Percentiles rank a stretch among this genome's conserved stretches.
These are phyloP conservation scores for Phanerochaete sordida DNA, from an alignment of 768 basidiomycete species.

Conservation along the genomic window DNA sequence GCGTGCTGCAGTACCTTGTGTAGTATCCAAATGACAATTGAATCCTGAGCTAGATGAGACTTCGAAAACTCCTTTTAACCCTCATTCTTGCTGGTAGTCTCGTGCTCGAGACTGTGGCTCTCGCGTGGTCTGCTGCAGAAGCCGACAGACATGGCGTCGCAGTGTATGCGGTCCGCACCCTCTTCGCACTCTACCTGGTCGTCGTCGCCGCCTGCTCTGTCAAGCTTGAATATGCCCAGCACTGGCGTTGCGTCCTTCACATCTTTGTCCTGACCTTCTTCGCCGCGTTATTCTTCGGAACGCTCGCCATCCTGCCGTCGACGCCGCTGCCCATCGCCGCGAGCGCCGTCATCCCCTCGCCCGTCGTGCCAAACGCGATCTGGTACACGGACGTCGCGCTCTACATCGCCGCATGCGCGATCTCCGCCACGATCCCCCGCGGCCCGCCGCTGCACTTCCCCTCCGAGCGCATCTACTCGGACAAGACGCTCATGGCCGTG, in stretches of 20 bases:
- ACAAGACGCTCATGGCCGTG: constrained; percentile 56
- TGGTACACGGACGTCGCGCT: constrained; percentile 54
- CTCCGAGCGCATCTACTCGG: constrained; percentile 67
- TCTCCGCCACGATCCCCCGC: constrained; percentile 53
- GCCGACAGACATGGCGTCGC: constrained; percentile 27
- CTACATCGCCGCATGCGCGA: constrained; percentile 41
- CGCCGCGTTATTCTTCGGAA: constrained; percentile 41
- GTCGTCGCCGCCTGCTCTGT: constrained; percentile 50
- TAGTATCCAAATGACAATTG: neutral
- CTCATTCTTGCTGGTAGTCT: constrained; percentile 44
- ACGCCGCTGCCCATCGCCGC: constrained; percentile 31
- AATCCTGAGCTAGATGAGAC: constrained; percentile 42
- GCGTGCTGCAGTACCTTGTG: constrained; percentile 15
- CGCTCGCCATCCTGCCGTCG: constrained; percentile 56
- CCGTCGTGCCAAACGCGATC: constrained; percentile 27
- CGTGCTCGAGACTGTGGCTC: constrained; percentile 45
- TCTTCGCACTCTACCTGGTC: constrained; percentile 59
- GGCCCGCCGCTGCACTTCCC: constrained; percentile 79
- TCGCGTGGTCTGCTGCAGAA: constrained; percentile 50
- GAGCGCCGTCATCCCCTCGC: constrained; percentile 8
- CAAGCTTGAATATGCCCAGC: constrained; percentile 35
- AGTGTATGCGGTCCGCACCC: constrained; percentile 41
- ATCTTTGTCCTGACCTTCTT: constrained; percentile 52
- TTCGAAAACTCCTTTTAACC: constrained; percentile 52
- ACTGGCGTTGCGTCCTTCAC: constrained; percentile 47